Evolutionary conservation across 306 rosid species (phyloP).

Genomic region (Pterocarpus santalinus): DNA sequence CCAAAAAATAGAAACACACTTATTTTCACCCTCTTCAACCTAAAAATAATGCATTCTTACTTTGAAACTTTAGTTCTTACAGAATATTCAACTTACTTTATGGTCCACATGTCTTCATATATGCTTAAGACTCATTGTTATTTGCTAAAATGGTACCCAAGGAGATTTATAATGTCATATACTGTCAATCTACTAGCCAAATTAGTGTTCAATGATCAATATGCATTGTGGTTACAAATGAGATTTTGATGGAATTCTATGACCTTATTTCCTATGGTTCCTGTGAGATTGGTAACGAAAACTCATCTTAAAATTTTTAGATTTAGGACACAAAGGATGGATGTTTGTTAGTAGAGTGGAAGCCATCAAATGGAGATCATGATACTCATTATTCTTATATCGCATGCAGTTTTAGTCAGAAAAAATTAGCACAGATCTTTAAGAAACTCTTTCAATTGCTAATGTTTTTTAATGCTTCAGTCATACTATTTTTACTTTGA

Average conservation of each 20-base stretch:
- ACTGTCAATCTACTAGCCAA: neutral
- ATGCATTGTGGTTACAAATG: constrained; percentile 16
- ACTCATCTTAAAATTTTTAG: constrained; percentile 45
- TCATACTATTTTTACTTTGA: constrained; percentile 15
- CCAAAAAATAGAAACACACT: too few relatives aligned
- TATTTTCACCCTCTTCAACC: too few relatives aligned
- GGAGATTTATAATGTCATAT: neutral
- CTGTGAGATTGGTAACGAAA: constrained; percentile 24
- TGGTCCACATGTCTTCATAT: neutral
- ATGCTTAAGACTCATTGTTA: neutral
- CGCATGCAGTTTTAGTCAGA: constrained; percentile 58
- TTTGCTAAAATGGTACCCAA: neutral
- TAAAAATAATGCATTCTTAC: neutral
- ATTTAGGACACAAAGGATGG: constrained; percentile 63
- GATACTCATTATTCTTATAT: constrained; percentile 56
- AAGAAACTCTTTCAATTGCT: constrained; percentile 7
- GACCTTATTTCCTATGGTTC: constrained; percentile 7
- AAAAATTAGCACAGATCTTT: constrained; percentile 50
- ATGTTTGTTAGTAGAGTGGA: constrained; percentile 60
- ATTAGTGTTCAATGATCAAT: neutral
- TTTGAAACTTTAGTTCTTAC: neutral
- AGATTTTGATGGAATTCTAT: constrained; percentile 20
- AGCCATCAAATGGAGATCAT: constrained; percentile 52
- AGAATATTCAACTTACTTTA: too few relatives aligned
- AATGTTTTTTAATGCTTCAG: constrained; percentile 5